Evolutionary conservation across 1,284 basidiomycete species (phyloP).

Genomic region (Anthracocystis panici-leucophaei): DNA sequence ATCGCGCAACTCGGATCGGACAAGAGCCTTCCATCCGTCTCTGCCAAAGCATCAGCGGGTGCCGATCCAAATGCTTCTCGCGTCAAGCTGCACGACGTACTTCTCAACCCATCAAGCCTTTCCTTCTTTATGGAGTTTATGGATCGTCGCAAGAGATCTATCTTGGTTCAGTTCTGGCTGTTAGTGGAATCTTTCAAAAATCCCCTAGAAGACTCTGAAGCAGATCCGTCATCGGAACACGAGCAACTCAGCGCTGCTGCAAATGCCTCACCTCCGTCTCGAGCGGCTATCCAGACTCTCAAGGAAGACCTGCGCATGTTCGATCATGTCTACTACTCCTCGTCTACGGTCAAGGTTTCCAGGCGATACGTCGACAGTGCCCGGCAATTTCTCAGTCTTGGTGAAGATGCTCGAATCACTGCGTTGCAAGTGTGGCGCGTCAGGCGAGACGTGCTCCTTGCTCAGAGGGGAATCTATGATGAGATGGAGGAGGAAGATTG

Average conservation of each 20-base stretch:
- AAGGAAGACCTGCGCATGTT: conserved; percentile 89
- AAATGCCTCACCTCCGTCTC: conserved; percentile 20
- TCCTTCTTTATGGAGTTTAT: conserved; percentile 98
- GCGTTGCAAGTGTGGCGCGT: conserved; percentile 43
- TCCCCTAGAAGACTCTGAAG: conserved; percentile 77
- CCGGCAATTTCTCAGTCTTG: conserved; percentile 74
- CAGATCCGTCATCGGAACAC: conserved; percentile 72
- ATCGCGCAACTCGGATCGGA: conserved; percentile 79
- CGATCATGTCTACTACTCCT: conserved; percentile 84
- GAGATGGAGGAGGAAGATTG: conserved; percentile 90
- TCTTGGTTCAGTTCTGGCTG: conserved; percentile 95
- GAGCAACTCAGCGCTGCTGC: conserved; percentile 37
- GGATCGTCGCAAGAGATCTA: conserved; percentile 85
- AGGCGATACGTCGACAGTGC: conserved; percentile 79
- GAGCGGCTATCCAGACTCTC: conserved; percentile 72
- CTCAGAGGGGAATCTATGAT: conserved; percentile 85
- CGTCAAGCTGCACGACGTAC: conserved; percentile 73
- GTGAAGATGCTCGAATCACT: conserved; percentile 56
- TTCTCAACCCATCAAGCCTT: conserved; percentile 86
- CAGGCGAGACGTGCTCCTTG: conserved; percentile 81
- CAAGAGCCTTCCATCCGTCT: conserved; percentile 26
- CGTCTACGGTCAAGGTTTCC: conserved; percentile 75
- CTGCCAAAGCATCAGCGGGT: conserved; percentile 39
- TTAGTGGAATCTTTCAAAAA: conserved; percentile 97
- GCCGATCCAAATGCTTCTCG: conserved; percentile 45